Evolutionary conservation across 768 basidiomycete genomes (phyloP).

Genomic region (Psilocybe cubensis): DNA sequence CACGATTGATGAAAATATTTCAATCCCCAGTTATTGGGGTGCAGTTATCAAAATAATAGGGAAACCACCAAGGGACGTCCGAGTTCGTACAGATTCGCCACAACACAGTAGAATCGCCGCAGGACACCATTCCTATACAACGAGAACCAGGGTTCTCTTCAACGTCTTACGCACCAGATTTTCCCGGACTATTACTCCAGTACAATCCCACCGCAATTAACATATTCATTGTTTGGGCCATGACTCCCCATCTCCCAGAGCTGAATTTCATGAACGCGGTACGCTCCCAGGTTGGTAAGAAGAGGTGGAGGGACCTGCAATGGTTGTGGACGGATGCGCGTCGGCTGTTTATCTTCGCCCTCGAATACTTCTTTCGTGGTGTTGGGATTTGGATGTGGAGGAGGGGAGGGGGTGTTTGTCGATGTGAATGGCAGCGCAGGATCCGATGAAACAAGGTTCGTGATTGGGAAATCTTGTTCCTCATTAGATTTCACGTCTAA

Average conservation of each 20-base stretch:
- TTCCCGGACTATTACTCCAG: slow-evolving; percentile 25
- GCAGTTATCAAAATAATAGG: too few relatives aligned
- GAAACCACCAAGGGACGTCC: too few relatives aligned
- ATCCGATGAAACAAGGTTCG: neutral
- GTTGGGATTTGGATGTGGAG: neutral
- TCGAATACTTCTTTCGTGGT: neutral
- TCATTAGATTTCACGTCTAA: neutral
- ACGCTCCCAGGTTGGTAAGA: slow-evolving; percentile 54
- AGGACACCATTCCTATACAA: too few relatives aligned
- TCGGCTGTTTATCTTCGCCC: neutral
- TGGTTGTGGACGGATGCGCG: neutral
- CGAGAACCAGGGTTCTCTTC: too few relatives aligned
- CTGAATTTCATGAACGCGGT: slow-evolving; percentile 58
- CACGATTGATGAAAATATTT: too few relatives aligned
- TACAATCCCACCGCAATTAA: slow-evolving; percentile 44
- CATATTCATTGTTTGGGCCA: slow-evolving; percentile 65
- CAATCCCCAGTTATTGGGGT: too few relatives aligned
- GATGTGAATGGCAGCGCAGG: neutral
- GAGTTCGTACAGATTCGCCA: too few relatives aligned
- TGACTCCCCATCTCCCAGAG: slow-evolving; percentile 75
- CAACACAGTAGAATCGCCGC: too few relatives aligned
- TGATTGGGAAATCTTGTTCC: neutral
- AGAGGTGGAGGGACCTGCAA: slow-evolving; percentile 21
- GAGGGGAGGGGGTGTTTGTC: too few relatives aligned
- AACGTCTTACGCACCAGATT: too few relatives aligned